Evolutionary conservation across 768 basidiomycete species (phyloP), one percentile per base, ranked within the genome.

Genomic region (Leccinum subtestaceum): DNA sequence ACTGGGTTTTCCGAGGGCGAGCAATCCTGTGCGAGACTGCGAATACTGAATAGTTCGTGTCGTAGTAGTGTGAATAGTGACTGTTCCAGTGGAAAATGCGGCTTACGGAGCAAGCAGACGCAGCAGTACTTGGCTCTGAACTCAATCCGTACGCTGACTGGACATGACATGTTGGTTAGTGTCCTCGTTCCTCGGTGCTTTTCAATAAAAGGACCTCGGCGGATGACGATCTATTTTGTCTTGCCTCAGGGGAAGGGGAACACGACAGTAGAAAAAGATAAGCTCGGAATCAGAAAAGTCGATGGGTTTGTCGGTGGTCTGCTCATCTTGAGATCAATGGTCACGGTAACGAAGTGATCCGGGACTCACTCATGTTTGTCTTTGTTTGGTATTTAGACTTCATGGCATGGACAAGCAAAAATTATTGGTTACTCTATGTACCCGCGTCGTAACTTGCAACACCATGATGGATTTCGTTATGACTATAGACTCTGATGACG

Each of bases 401-500:
- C 8, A n/a, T 19, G 17, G n/a, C 15, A 15, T n/a, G 40, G 40
- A 43, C 40, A 46, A 21, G 45, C 19, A 19, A 46, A 46, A 23
- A 23, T 23, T n/a, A 46, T 23, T 25, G 6, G 29, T 23, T n/a
- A 17, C 29, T 19, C 27, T 32, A 32, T 32, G 32, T 32, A 52
- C 5, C 4, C 15, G 32, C 15, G 38, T 34, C 32, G 29, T 56
- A 36, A 21, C 19, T 17, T 45, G 58, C 5, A 23, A 19, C 31
- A 13, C 50, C 57, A 73, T 73, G 72, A 73, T 73, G 72, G 90
- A 92, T 73, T 91, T 89, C 75, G 79, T 93, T 53, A 84, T 90
- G 83, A 94, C 93, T 1, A 80, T 94, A 48, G 91, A 92, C 66
- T 93, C 92, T 27, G 92, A 93, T 64, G 75, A 76, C 21, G 91